A percentile compares a stretch with the other conserved stretches of the same genome.
These are phyloP conservation scores for Rhodomyrtus tomentosa DNA, from an alignment of 345 rosid species.

Conservation along the genomic window DNA sequence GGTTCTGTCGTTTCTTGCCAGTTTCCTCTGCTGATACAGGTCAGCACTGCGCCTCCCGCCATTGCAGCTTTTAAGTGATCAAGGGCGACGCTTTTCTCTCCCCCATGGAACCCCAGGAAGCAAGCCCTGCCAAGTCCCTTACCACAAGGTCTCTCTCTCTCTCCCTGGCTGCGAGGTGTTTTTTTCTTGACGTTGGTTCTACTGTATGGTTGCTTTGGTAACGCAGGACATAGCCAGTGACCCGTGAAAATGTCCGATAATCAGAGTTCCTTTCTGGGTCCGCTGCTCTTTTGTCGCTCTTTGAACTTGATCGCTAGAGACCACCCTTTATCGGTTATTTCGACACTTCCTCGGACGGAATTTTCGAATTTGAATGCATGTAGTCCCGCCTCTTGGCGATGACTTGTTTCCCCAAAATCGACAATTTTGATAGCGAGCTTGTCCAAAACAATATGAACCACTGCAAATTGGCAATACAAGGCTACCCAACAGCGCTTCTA, in stretches of 20 bases:
- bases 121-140: background rate
- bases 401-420: background rate
- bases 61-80: background rate
- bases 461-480: background rate
- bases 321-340: background rate
- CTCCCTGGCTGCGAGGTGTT: background rate
- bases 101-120: background rate
- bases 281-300: background rate
- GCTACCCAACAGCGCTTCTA: background rate
- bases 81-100: background rate
- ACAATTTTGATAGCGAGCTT: background rate
- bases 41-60: background rate
- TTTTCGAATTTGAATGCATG: background rate
- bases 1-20: background rate
- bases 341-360: background rate
- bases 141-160: background rate
- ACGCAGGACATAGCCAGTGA: background rate
- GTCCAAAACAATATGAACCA: background rate
- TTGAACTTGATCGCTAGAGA: background rate
- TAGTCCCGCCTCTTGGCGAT: background rate
- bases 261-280: background rate
- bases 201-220: background rate
- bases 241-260: background rate
- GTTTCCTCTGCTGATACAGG: background rate
- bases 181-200: background rate